A percentile compares a stretch with the other conserved stretches of the same genome.
Conservation (phyloP, 306 rosid species). For the Quercus berberidifolia region DNA sequence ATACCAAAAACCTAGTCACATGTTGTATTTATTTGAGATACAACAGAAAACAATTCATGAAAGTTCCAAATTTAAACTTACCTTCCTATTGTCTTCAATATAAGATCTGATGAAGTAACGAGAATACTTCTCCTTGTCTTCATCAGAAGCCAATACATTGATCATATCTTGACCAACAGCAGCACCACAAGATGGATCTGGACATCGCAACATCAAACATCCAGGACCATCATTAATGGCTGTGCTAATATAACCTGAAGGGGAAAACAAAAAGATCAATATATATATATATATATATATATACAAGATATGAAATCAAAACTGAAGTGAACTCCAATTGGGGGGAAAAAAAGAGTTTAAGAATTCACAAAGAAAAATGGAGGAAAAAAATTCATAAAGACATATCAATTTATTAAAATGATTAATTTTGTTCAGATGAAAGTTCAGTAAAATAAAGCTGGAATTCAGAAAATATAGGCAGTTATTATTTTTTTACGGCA, state of each 20-base stretch:
- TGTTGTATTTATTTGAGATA: background rate
- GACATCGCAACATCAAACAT: conserved; percentile 86
- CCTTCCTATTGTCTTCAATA: conserved; percentile 92
- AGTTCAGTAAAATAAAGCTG: background rate
- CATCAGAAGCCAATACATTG: conserved; percentile 42
- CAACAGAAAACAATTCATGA: background rate
- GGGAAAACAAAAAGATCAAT: background rate
- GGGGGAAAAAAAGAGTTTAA: background rate
- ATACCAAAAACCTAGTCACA: background rate
- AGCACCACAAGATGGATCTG: conserved; percentile 84
- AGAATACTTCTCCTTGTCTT: conserved; percentile 63
- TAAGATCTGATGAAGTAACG: conserved; percentile 87
- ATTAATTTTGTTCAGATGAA: background rate
- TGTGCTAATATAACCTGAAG: conserved; percentile 68
- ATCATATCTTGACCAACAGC: conserved; percentile 87
- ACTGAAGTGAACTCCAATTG: background rate
- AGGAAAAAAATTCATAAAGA: background rate
- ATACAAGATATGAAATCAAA: background rate
- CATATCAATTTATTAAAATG: background rate
- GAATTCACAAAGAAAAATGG: background rate
- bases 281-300: too few relatives aligned
- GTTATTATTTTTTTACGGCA: background rate
- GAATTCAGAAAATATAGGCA: background rate
- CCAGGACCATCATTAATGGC: conserved; percentile 93
- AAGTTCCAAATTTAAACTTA: conserved; percentile 16